phyloP scores from a whole-genome alignment of 1,139 yeast species.

The Saccharomyces hybrid region DNA sequence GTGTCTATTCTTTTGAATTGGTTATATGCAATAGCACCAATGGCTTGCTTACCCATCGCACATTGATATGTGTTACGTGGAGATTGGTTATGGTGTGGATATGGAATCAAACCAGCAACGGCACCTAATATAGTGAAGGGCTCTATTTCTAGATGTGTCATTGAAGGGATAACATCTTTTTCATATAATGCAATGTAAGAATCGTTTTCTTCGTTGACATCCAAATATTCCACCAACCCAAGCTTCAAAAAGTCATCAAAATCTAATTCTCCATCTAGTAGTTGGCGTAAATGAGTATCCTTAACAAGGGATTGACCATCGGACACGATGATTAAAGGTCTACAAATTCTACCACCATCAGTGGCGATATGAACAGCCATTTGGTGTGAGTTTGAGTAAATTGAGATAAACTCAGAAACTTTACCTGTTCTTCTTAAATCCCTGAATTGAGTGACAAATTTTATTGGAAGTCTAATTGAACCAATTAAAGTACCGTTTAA shows the following conservation, averaged over 20 bases:
- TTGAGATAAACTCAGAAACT: constrained; percentile 83
- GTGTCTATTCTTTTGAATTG: constrained; percentile 96
- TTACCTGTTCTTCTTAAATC: constrained; percentile 75
- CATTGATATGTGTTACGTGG: constrained; percentile 98
- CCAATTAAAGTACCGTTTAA: constrained; percentile 93
- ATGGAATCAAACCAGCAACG: constrained; percentile 98
- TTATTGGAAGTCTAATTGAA: constrained; percentile 75
- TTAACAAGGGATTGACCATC: constrained; percentile 63
- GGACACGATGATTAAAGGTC: constrained; percentile 85
- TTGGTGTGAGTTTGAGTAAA: constrained; percentile 84
- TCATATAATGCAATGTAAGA: constrained; percentile 89
- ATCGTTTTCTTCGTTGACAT: constrained; percentile 96
- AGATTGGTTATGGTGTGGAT: constrained; percentile 97
- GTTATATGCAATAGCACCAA: constrained; percentile 96
- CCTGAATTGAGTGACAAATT: constrained; percentile 74
- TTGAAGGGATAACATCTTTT: constrained; percentile 44
- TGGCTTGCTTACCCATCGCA: constrained; percentile 99
- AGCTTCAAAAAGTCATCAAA: constrained; percentile 82
- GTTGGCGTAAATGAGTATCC: constrained; percentile 55
- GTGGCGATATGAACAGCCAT: constrained; percentile 94
- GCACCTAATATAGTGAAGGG: constrained; percentile 96
- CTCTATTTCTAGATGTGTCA: constrained; percentile 91
- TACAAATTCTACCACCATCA: constrained; percentile 97
- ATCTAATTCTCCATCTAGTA: constrained; percentile 63
- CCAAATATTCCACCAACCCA: constrained; percentile 91